These are phyloP conservation scores for Boletus subcaerulescens DNA, from an alignment of 768 basidiomycete genomes.

Conservation along the genomic window DNA sequence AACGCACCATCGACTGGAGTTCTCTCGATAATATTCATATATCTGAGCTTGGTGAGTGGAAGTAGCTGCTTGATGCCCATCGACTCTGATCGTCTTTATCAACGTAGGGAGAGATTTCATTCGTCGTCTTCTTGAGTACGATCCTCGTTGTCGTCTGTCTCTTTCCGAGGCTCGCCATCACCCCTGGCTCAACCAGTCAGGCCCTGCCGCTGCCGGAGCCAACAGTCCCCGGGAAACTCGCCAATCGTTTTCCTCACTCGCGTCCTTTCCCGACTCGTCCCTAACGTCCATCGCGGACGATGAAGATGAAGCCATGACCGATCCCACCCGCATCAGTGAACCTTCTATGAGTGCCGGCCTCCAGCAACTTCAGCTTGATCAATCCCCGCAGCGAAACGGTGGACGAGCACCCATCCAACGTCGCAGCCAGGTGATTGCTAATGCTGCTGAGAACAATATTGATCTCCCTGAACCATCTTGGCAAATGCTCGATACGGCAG, in stretches of 20 bases:
- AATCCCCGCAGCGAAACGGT: constrained; percentile 6
- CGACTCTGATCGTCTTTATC: constrained; percentile 21
- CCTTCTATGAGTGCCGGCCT: constrained; percentile 33
- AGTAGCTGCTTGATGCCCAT: background rate
- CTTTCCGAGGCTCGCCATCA: constrained; percentile 66
- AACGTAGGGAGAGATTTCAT: constrained; percentile 69
- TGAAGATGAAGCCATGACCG: constrained; percentile 17
- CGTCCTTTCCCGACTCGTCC: constrained; percentile 15
- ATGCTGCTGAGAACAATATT: constrained; percentile 41
- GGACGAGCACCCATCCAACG: constrained; percentile 39
- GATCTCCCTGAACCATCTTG: constrained; percentile 51
- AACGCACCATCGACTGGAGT: constrained; percentile 62
- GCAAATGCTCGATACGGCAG: constrained; percentile 48
- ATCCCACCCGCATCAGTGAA: constrained; percentile 6
- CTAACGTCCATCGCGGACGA: constrained; percentile 24
- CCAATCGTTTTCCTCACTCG: constrained; percentile 7
- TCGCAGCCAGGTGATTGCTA: constrained; percentile 45
- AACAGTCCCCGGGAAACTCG: background rate
- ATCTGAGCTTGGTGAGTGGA: constrained; percentile 45
- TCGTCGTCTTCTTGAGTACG: constrained; percentile 54
- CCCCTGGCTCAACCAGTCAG: constrained; percentile 59
- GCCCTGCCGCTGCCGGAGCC: background rate
- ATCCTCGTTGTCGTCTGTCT: constrained; percentile 69
- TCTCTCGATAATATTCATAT: constrained; percentile 40
- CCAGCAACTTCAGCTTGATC: constrained; percentile 31